Evolutionary conservation across 352 stramenopile genomes (phyloP).

Genomic region (Aphanomyces invadans): DNA sequence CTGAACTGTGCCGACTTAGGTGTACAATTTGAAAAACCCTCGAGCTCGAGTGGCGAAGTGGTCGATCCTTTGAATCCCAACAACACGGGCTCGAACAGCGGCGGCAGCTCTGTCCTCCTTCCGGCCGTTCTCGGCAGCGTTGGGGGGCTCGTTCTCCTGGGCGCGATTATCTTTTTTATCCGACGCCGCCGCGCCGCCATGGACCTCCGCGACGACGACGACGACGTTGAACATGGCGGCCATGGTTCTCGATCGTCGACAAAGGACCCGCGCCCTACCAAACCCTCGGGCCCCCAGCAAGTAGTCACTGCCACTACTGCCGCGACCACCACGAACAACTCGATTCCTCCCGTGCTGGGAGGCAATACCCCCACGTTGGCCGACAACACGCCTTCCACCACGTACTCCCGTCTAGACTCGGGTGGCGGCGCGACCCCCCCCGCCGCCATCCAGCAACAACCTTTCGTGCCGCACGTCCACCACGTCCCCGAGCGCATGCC

Average conservation of each 20-base stretch:
- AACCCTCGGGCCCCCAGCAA: conserved; percentile 4
- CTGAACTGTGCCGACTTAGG: conserved; percentile 8
- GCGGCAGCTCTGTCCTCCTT: not conserved
- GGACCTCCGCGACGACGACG: conserved; percentile 33
- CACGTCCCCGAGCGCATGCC: conserved; percentile 14
- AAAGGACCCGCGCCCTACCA: not conserved
- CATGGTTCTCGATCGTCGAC: not conserved
- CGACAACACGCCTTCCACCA: conserved; percentile 12
- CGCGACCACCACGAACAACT: not conserved
- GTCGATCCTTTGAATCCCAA: not conserved
- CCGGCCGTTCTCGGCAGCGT: conserved; percentile 34
- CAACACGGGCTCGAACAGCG: not conserved
- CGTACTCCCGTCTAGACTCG: conserved; percentile 20
- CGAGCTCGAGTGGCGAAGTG: not conserved
- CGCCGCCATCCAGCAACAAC: not conserved
- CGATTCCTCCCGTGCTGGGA: not conserved
- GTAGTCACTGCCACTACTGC: not conserved
- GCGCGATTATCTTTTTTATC: conserved; percentile 58
- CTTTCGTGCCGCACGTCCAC: not conserved
- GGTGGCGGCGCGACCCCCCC: not conserved
- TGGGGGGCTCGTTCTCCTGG: conserved; percentile 50
- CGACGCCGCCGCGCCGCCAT: conserved; percentile 43
- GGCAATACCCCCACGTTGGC: conserved; percentile 6
- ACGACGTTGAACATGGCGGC: conserved; percentile 24
- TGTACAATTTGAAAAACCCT: conserved; percentile 10